Conservation (phyloP, 306 rosid species). For the Elaeagnus macrophylla region DNA sequence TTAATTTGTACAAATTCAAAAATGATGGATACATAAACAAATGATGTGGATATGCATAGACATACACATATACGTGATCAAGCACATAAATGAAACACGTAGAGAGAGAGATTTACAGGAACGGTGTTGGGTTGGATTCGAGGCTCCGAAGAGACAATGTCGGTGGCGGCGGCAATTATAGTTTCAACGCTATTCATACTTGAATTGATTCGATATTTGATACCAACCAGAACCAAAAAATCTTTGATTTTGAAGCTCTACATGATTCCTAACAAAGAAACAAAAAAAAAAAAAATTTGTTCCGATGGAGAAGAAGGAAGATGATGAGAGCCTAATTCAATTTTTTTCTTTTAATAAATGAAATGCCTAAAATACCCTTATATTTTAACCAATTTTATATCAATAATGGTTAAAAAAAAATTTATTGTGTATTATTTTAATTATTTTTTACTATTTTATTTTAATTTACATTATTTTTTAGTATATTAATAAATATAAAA, state of each 20-base stretch:
- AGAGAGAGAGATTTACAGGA: conserved; percentile 32
- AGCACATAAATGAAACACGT: not conserved
- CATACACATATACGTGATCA: conserved; percentile 1
- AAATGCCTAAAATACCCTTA: too few species aligned
- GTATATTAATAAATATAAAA: too few species aligned
- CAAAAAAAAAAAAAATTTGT: too few species aligned
- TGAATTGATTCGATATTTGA: not conserved
- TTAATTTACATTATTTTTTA: too few species aligned
- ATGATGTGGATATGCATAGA: not conserved
- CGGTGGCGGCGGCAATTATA: conserved; percentile 86
- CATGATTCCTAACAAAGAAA: not conserved
- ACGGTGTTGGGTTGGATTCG: conserved; percentile 62
- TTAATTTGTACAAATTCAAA: not conserved
- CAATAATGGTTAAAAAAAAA: too few species aligned
- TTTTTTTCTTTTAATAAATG: too few species aligned
- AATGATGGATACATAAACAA: not conserved
- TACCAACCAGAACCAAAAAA: not conserved
- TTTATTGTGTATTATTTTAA: too few species aligned
- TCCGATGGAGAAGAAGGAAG: too few species aligned
- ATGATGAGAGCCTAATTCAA: too few species aligned
- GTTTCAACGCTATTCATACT: conserved; percentile 78
- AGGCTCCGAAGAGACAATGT: conserved; percentile 76
- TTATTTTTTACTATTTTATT: too few species aligned
- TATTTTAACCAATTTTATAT: too few species aligned
- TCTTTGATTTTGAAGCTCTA: too few species aligned